Evolutionary conservation across 805 yeast genomes (phyloP).

Genomic region (Candida insectalens): DNA sequence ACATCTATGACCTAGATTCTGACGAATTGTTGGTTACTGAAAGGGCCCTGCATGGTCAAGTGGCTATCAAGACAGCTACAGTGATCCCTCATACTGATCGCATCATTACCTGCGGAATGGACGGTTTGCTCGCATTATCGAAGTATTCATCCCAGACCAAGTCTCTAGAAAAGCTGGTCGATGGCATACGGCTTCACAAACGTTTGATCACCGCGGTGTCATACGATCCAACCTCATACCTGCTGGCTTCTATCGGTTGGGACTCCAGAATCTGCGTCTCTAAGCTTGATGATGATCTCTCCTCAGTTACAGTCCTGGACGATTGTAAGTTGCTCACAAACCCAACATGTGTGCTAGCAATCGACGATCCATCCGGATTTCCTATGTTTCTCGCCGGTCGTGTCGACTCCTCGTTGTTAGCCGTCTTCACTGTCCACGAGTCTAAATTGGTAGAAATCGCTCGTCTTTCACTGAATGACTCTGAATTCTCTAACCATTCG

Average conservation of each 20-base stretch:
- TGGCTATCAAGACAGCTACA: conserved; percentile 12
- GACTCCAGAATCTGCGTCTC: conserved; percentile 37
- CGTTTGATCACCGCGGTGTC: conserved; percentile 18
- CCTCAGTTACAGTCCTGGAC: conserved; percentile 12
- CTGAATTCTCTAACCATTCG: conserved; percentile 56
- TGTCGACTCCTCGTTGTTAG: conserved; percentile 47
- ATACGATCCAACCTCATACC: conserved; percentile 12
- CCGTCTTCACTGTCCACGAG: conserved; percentile 26
- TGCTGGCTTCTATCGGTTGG: conserved; percentile 50
- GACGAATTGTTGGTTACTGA: conserved; percentile 6
- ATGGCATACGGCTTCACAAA: conserved; percentile 18
- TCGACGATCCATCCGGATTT: conserved; percentile 6
- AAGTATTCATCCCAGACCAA: conserved; percentile 2
- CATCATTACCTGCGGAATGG: conserved; percentile 25
- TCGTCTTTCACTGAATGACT: conserved; percentile 57
- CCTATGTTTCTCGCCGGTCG: conserved; percentile 47
- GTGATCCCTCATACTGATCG: conserved; percentile 13
- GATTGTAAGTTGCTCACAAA: conserved; percentile 32
- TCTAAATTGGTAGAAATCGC: conserved; percentile 25
- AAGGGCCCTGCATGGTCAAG: conserved; percentile 10
- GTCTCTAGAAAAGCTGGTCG: not conserved
- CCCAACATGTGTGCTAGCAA: conserved; percentile 40
- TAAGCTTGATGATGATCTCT: conserved; percentile 12
- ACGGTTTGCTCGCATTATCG: conserved; percentile 16
- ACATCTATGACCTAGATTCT: conserved; percentile 16